A percentile compares a stretch with the other conserved stretches of the same genome.
These are phyloP conservation scores for Nepenthes mirabilis DNA, from an alignment of 148 eudicot genomes.

Conservation along the genomic window DNA sequence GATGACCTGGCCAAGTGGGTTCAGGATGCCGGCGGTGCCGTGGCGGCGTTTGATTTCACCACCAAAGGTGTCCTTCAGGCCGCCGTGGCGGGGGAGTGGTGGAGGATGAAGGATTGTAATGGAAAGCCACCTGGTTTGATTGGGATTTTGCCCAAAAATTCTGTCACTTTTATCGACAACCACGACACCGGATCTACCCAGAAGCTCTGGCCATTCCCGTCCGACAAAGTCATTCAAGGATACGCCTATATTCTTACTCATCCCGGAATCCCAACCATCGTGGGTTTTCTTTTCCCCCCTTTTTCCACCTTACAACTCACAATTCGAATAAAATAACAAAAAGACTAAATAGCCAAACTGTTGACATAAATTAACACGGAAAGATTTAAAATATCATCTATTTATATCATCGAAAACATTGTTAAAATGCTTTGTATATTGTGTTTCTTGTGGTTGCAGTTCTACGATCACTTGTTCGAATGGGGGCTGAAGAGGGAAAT, in stretches of 20 bases:
- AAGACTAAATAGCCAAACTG: too few relatives aligned
- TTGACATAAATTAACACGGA: too few relatives aligned
- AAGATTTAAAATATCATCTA: too few relatives aligned
- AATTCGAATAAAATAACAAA: too few relatives aligned
- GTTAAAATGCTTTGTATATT: too few relatives aligned
- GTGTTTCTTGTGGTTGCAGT: conserved; percentile 7
- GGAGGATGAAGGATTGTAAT: conserved; percentile 30
- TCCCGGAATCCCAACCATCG: conserved; percentile 41
- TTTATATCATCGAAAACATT: too few relatives aligned
- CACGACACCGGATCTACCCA: conserved; percentile 47
- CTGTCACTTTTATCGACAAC: conserved; percentile 45
- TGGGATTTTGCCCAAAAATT: conserved; percentile 29
- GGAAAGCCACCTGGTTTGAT: conserved; percentile 45
- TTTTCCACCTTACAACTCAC: too few relatives aligned
- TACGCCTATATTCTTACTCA: conserved; percentile 57
- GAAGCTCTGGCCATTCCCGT: conserved; percentile 41
- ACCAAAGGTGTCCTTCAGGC: conserved; percentile 42
- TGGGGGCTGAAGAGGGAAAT: conserved; percentile 38
- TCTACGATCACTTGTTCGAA: conserved; percentile 39
- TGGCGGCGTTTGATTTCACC: conserved; percentile 37
- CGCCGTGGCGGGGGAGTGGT: conserved; percentile 32
- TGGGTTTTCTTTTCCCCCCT: background rate
- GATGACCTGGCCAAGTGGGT: conserved; percentile 31
- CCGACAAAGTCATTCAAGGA: conserved; percentile 45
- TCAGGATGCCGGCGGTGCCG: conserved; percentile 20